Conservation (phyloP, 345 rosid genomes). For the Hypericum androsaemum region DNA sequence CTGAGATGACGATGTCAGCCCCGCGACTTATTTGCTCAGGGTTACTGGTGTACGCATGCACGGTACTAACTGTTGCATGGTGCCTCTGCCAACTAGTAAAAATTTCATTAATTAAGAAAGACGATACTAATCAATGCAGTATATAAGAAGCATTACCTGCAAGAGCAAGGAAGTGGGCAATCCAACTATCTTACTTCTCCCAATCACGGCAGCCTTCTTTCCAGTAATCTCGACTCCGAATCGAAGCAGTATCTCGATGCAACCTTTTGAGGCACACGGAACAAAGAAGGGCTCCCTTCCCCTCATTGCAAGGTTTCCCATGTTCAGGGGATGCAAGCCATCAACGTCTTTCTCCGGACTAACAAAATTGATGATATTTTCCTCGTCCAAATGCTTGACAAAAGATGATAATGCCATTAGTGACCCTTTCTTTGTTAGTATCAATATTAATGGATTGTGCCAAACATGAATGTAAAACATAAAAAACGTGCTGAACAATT, state of each 20-base stretch:
- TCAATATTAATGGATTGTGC: no score
- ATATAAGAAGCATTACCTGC: conserved; percentile 14
- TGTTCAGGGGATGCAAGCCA: conserved; percentile 30
- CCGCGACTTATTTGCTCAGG: conserved; percentile 21
- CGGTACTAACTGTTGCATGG: conserved; percentile 21
- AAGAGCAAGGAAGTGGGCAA: conserved; percentile 21
- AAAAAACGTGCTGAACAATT: no score
- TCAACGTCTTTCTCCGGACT: conserved; percentile 30
- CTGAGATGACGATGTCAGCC: conserved; percentile 25
- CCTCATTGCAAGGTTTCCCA: conserved; percentile 30
- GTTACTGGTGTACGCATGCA: conserved; percentile 20
- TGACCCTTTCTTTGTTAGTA: no score
- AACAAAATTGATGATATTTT: conserved; percentile 13
- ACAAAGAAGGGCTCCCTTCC: conserved; percentile 30
- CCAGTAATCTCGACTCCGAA: conserved; percentile 24
- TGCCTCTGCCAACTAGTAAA: conserved; percentile 18
- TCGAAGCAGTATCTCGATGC: conserved; percentile 25
- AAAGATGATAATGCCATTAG: not conserved
- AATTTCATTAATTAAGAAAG: not conserved
- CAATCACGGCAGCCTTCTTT: conserved; percentile 24
- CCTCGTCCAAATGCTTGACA: conserved; percentile 24
- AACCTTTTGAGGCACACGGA: conserved; percentile 26
- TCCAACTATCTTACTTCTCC: conserved; percentile 29
- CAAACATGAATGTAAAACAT: no score
- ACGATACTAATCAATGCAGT: not conserved